Base-by-base conservation (phyloP, 2,329 filamentous ascomycete genomes). In the Diaporthe nobilis region DNA sequence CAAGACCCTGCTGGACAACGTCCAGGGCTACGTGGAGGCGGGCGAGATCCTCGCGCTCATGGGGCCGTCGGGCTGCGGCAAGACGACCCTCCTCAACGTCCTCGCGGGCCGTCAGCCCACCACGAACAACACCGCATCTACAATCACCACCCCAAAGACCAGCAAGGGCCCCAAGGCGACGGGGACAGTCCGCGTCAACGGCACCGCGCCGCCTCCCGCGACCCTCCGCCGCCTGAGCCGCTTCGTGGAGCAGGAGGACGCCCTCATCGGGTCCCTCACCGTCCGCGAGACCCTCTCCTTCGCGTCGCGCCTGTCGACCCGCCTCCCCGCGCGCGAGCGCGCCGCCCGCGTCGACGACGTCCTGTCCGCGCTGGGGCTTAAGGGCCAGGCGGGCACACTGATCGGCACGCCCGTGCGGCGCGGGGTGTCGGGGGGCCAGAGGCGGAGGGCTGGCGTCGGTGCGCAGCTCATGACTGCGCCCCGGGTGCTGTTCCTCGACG, bases 231-330 rank as follows among this genome's bases (percentile, higher is more conserved):
- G 90, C 65, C 87, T 96, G 68, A 93, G 90, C 73, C 91, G 91
- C 63, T 97, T 95, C 81, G 95, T 97, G 31, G 95, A 98, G 85
- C 95, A 98, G 83, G 94, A 97, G 78, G 95, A 98, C 86, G 93
- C 94, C 1, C 87, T 97, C 17, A 93, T 96, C 70, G 95, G 95
- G 6, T 93, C 93, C 0, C 86, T 97, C 78, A 97, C 95, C 0
- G 94, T 96, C 12, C 88, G 90, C 39, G 95, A 97, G 85, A 97
- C 95, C 0, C 85, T 98, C 76, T 86, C 92, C 77, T 97, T 97
- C 82, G 93, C 94, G 0, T 94, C 94, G 0, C 90, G 93, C 39
- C 89, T 97, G 84, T 92, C 76, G 79, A 93, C 84, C 68, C 82
- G 81, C 1, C 80, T 88, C 4, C 79, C 84, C 0, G 85, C 90